Evolutionary conservation across 352 stramenopile genomes (phyloP).

Genomic region (Elongisporangium anandrum): DNA sequence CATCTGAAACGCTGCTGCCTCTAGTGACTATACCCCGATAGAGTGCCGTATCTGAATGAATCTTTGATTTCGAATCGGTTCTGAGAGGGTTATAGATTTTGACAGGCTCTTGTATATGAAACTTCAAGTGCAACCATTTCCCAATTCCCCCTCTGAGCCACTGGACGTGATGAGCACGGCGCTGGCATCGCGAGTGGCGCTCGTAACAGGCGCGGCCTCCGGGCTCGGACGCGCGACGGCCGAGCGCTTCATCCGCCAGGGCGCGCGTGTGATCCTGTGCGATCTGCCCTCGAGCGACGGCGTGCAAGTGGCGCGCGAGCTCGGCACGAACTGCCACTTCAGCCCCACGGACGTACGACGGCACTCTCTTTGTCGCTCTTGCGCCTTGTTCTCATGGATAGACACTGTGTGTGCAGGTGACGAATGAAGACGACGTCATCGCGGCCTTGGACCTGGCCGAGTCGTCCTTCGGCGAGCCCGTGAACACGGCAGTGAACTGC

Average conservation of each 20-base stretch:
- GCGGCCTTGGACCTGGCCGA: slow-evolving; percentile 90
- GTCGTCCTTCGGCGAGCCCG: slow-evolving; percentile 86
- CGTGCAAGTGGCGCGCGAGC: slow-evolving; percentile 66
- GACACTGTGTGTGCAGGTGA: slow-evolving; percentile 69
- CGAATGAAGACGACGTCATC: slow-evolving; percentile 85
- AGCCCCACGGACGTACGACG: slow-evolving; percentile 65
- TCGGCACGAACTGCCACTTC: slow-evolving; percentile 79
- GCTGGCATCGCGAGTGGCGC: slow-evolving; percentile 63
- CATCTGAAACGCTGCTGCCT: not conserved
- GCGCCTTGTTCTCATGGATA: not conserved
- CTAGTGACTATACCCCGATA: not conserved
- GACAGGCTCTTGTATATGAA: not conserved
- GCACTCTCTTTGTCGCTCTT: not conserved
- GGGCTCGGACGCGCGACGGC: slow-evolving; percentile 92
- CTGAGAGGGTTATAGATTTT: not conserved
- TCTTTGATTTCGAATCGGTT: not conserved
- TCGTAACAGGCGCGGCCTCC: slow-evolving; percentile 92
- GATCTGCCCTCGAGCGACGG: slow-evolving; percentile 87
- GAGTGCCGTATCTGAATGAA: not conserved
- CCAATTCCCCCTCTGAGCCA: not conserved
- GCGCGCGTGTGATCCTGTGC: slow-evolving; percentile 89
- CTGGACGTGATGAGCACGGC: slow-evolving; percentile 31
- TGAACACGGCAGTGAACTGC: slow-evolving; percentile 96
- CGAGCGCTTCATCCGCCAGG: slow-evolving; percentile 85
- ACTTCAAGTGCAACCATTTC: slow-evolving; percentile 15